Base-by-base conservation (phyloP, 2,329 filamentous ascomycete species). In the Dryadomyces quercus-mongolicae region DNA sequence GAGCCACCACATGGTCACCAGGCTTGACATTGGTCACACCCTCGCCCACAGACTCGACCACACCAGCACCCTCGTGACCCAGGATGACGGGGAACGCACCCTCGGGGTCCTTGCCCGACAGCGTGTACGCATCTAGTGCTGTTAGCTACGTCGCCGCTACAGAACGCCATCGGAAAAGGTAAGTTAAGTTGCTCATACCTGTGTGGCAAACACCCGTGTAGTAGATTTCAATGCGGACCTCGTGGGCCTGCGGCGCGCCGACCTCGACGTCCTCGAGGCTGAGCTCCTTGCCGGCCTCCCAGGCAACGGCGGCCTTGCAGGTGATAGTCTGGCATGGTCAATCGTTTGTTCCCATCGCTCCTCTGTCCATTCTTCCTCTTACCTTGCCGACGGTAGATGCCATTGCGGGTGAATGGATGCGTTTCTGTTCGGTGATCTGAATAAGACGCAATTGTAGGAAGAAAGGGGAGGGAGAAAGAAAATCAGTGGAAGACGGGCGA, bases 161-260 rank as follows among this genome's bases (percentile, higher is more conserved):
- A n/a, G n/a, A n/a, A n/a, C n/a, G n/a, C 21, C 2, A 21, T 4
- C 20, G 5, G 20, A 4, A 20, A 5, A 34, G 13, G 16, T 20
- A 34, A 18, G 16, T 20, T 5, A 22, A 9, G 7, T 38, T 16
- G 5, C 8, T 44, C 55, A 6, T 74, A 93, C 88, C 88, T 68
- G 92, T 98, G 76, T 98, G 93, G 78, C 93, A 98, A 68, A 98
- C 93, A 72, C 93, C 93, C 53, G 93, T 98, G 77, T 96, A 94
- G 78, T 92, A 85, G 69, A 97, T 88, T 77, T 97, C 76, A 67
- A 98, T 95, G 65, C 93, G 88, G 67, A 98, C 93, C 75, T 98
- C 93, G 73, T 95, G 82, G 58, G 92, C 91, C 72, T 79, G 84
- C 57, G 93, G 93, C 59, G 92, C 86, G 53, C 78, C 82, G 61